Percentiles rank a stretch among this genome's conserved stretches.
Conservation (phyloP, 768 basidiomycete genomes). For the Dioszegia aurantiaca region DNA sequence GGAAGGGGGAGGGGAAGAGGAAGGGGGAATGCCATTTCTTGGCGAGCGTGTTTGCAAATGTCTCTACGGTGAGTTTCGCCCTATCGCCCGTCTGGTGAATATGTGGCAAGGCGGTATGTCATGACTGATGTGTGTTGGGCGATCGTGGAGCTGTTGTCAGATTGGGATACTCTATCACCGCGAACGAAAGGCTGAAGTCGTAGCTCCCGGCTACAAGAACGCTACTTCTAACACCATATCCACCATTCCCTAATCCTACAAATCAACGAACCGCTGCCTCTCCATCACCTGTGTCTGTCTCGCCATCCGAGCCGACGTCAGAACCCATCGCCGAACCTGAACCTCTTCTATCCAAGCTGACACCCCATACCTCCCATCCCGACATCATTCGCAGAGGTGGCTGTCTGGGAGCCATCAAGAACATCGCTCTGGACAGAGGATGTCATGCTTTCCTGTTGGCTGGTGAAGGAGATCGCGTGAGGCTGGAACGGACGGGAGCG, state of each 20-base stretch:
- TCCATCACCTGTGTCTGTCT: neutral
- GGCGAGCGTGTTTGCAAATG: slow-evolving; percentile 88
- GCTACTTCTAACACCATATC: slow-evolving; percentile 72
- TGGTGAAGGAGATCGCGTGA: slow-evolving; percentile 43
- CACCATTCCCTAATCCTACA: slow-evolving; percentile 56
- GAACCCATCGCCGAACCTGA: slow-evolving; percentile 56
- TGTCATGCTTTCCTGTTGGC: slow-evolving; percentile 50
- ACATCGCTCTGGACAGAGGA: slow-evolving; percentile 50
- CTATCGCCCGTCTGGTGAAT: no score
- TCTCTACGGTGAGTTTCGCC: slow-evolving; percentile 64
- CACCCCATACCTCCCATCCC: slow-evolving; percentile 83
- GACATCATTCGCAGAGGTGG: slow-evolving; percentile 84
- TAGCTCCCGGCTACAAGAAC: slow-evolving; percentile 74
- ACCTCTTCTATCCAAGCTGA: slow-evolving; percentile 77
- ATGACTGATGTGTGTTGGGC: no score
- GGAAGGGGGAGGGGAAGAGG: slow-evolving; percentile 57
- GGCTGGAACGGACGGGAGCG: slow-evolving; percentile 9
- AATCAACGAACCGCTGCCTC: no score
- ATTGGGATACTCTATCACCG: no score
- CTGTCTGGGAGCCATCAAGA: slow-evolving; percentile 77
- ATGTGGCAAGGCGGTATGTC: no score
- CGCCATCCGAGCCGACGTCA: neutral
- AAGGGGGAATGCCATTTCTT: slow-evolving; percentile 87
- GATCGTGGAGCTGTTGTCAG: no score
- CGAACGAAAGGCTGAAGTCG: slow-evolving; percentile 4